Percentiles rank a stretch among this genome's conserved stretches.
These are phyloP conservation scores for Neopestalotiopsis clavispora DNA, from an alignment of 2,329 filamentous ascomycete genomes.

Conservation along the genomic window DNA sequence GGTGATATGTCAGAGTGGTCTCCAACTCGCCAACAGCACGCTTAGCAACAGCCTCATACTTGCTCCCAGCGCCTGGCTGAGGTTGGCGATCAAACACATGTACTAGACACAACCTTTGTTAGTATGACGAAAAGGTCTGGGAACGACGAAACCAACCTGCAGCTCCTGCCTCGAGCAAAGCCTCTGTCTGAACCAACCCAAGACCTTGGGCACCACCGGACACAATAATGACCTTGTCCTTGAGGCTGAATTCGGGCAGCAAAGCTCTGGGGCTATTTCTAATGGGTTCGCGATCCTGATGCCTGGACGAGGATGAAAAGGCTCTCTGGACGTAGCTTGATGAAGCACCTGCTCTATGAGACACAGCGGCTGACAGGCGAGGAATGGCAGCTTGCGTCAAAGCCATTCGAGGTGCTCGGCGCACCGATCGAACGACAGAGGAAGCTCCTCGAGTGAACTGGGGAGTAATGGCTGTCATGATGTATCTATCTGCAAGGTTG, in stretches of 20 bases:
- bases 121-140: background rate
- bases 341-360: background rate
- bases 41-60: slow-evolving; percentile 69
- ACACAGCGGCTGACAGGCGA: background rate
- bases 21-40: slow-evolving; percentile 68
- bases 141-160: slow-evolving; percentile 47
- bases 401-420: background rate
- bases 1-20: slow-evolving; percentile 73
- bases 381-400: background rate
- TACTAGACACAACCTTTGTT: slow-evolving; percentile 45
- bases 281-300: slow-evolving; percentile 11
- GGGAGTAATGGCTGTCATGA: background rate
- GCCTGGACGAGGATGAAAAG: slow-evolving; percentile 1
- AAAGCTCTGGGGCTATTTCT: slow-evolving; percentile 21
- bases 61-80: slow-evolving; percentile 54
- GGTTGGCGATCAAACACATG: slow-evolving; percentile 70
- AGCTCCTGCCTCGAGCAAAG: slow-evolving; percentile 79
- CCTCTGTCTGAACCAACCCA: slow-evolving; percentile 79
- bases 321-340: background rate
- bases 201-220: slow-evolving; percentile 79
- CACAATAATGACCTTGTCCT: slow-evolving; percentile 75
- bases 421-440: background rate
- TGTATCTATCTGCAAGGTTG: background rate
- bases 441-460: background rate
- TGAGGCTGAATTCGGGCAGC: slow-evolving; percentile 77